Evolutionary conservation across 2,329 filamentous ascomycete species (phyloP).

Genomic region (Aspergillus ruber): DNA sequence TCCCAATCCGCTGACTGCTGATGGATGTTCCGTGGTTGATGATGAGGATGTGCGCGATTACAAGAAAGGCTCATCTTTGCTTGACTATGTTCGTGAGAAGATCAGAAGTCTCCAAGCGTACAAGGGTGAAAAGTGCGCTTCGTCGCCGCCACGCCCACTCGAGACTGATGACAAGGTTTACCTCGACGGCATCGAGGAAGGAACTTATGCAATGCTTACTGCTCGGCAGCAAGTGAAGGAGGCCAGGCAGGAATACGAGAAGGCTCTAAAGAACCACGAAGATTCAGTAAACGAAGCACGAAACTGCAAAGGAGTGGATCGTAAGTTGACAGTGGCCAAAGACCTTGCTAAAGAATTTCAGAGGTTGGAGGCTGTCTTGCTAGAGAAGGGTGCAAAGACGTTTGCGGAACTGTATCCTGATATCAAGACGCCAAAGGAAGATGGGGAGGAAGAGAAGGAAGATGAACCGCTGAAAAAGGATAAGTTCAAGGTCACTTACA

Average conservation of each 20-base stretch:
- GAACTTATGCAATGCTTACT: slow-evolving; percentile 57
- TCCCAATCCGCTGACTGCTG: slow-evolving; percentile 52
- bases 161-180: slow-evolving; percentile 45
- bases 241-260: slow-evolving; percentile 33
- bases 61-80: slow-evolving; percentile 32
- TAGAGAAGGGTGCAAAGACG: slow-evolving; percentile 57
- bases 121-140: slow-evolving; percentile 23
- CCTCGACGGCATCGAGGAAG: slow-evolving; percentile 44
- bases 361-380: slow-evolving; percentile 49
- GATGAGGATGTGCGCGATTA: neutral
- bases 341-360: slow-evolving; percentile 49
- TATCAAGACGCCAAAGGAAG: neutral
- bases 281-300: neutral
- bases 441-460: neutral
- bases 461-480: slow-evolving; percentile 9
- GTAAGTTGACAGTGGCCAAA: slow-evolving; percentile 54
- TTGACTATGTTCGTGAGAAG: slow-evolving; percentile 56
- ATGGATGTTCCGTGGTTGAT: slow-evolving; percentile 19
- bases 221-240: slow-evolving; percentile 34
- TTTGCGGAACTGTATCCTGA: slow-evolving; percentile 61
- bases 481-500: slow-evolving; percentile 46
- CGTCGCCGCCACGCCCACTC: slow-evolving; percentile 9
- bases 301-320: slow-evolving; percentile 25
- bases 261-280: slow-evolving; percentile 26
- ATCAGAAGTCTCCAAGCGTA: slow-evolving; percentile 47